Evolutionary conservation across 257 asterid species (phyloP).

Genomic region (Solanum tarijense): DNA sequence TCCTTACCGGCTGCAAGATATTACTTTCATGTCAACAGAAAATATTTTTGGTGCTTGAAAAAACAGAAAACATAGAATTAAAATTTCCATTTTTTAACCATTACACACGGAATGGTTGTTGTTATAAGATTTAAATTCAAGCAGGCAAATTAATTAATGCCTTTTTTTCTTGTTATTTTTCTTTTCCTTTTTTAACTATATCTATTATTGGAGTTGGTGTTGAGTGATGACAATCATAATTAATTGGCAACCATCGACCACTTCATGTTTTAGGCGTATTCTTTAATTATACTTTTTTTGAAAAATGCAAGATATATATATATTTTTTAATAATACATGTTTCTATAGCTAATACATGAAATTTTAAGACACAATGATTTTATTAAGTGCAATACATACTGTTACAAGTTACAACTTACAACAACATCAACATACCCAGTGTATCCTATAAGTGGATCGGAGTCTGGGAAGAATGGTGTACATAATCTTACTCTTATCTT

Average conservation of each 20-base stretch:
- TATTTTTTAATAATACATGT: neutral
- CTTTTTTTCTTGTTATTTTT: neutral
- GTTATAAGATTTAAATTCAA: neutral
- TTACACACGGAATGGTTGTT: neutral
- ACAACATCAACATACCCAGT: neutral
- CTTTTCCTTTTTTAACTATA: neutral
- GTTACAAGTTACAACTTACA: neutral
- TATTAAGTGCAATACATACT: neutral
- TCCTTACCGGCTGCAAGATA: neutral
- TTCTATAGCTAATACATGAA: neutral
- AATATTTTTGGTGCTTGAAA: neutral
- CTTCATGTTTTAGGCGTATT: neutral
- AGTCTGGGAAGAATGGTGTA: rapidly evolving
- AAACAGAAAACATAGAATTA: neutral
- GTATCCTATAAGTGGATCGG: neutral
- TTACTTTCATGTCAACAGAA: neutral
- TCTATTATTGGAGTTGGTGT: neutral
- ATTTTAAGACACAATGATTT: too few species aligned
- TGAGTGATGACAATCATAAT: neutral
- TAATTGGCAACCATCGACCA: neutral
- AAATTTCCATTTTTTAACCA: neutral
- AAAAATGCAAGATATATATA: too few species aligned
- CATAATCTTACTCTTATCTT: neutral
- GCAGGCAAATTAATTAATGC: neutral
- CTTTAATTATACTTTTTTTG: neutral